A percentile compares a stretch with the other conserved stretches of the same genome.
phyloP scores from a whole-genome alignment of 495 filamentous ascomycete species.

The Aspergillus egyptiacus region DNA sequence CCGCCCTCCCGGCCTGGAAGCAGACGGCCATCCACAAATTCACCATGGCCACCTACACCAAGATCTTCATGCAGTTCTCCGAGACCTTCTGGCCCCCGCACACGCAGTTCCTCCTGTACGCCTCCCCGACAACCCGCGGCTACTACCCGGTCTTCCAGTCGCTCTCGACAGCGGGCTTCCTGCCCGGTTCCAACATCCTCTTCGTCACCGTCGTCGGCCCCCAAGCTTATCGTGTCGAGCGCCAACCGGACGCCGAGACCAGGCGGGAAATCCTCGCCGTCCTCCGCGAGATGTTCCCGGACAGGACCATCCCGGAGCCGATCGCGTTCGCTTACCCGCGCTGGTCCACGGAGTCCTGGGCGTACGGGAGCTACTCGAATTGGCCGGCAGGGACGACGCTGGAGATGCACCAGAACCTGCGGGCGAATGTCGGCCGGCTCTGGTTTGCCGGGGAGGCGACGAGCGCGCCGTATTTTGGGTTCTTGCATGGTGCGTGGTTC shows the following conservation, averaged over 20 bases:
- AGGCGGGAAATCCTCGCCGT: constrained; percentile 55
- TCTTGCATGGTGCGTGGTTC: constrained; percentile 62
- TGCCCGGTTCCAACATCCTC: constrained; percentile 58
- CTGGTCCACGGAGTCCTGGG: constrained; percentile 62
- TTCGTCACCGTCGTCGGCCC: constrained; percentile 63
- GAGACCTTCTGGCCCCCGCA: constrained; percentile 64
- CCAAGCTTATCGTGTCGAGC: constrained; percentile 59
- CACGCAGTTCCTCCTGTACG: constrained; percentile 68
- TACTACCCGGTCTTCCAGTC: constrained; percentile 71
- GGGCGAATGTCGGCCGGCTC: constrained; percentile 58
- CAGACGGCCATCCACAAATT: constrained; percentile 58
- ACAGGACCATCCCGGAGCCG: constrained; percentile 56
- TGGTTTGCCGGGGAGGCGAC: constrained; percentile 72
- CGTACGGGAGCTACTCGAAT: constrained; percentile 67
- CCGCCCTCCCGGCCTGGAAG: constrained; percentile 62
- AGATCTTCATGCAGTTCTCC: constrained; percentile 71
- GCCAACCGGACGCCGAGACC: constrained; percentile 56
- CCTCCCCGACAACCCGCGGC: constrained; percentile 54
- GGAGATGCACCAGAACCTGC: constrained; percentile 66
- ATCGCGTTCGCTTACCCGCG: constrained; percentile 64
- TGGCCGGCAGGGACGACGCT: constrained; percentile 63
- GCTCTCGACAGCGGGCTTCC: constrained; percentile 52
- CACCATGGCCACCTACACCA: constrained; percentile 72
- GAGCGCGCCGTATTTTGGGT: constrained; percentile 63
- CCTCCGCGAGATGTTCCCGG: constrained; percentile 60